phyloP scores from a whole-genome alignment of 75 land plant genomes.

The Pinus albicaulis region DNA sequence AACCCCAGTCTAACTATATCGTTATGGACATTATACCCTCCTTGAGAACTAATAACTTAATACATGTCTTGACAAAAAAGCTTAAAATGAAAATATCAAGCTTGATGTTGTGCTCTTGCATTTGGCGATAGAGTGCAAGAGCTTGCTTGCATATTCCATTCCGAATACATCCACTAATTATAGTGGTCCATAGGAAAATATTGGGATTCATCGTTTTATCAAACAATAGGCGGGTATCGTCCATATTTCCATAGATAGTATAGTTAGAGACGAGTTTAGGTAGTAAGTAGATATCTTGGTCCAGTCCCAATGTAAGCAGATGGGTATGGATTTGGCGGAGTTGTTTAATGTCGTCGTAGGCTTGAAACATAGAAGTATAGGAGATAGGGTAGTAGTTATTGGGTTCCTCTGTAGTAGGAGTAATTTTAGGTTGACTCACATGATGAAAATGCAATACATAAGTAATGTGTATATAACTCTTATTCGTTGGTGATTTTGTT shows the following conservation, averaged over 20 bases:
- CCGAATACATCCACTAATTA: conserved; percentile 42
- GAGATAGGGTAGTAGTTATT: neutral
- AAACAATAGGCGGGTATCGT: conserved; percentile 19
- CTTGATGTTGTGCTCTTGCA: conserved; percentile 28
- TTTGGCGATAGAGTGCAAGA: conserved; percentile 14
- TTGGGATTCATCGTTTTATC: conserved; percentile 12
- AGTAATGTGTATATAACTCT: neutral
- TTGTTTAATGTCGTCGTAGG: neutral
- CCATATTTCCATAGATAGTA: conserved; percentile 22
- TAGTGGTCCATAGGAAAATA: conserved; percentile 50
- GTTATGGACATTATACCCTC: conserved; percentile 36
- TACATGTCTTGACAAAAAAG: conserved; percentile 30
- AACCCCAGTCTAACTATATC: conserved; percentile 10
- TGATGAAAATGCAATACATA: neutral
- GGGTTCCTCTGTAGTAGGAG: neutral
- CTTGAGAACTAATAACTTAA: conserved; percentile 12
- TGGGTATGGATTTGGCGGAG: conserved; percentile 2
- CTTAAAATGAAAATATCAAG: conserved; percentile 34
- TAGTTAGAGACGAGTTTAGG: conserved; percentile 19
- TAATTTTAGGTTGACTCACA: neutral
- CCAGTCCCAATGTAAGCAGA: neutral
- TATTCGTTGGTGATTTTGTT: neutral
- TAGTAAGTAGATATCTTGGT: neutral
- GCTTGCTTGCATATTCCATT: conserved; percentile 32
- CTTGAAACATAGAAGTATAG: neutral